Base-by-base conservation (phyloP, 805 yeast genomes). In the Candida koratica region DNA sequence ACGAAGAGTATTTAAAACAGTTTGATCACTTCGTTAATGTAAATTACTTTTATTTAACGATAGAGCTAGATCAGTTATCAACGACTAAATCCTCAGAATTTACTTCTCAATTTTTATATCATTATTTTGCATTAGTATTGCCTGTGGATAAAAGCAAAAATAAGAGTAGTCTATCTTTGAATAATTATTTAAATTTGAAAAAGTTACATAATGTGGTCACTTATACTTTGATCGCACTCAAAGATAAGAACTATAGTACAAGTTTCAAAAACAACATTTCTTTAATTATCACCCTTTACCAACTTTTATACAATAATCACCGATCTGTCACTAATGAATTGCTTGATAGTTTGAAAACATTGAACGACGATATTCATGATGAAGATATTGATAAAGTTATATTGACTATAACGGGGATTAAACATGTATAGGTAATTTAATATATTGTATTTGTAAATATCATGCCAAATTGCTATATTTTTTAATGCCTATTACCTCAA, bases 61-160 rank as follows among this genome's bases (percentile, higher is more conserved):
- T 65, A 16, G 72, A 67, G 45, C 43, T 67, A 17, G 71, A 67
- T 47, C 70, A 64, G 45, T 39, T 64, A 2, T 59, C 67, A 7
- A 39, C 57, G 4, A 57, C 61, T 12, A 64, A 66, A 38, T 57
- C 63, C 34, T 56, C 56, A 31, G 71, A 66, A 42, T 65, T 65
- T 44, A 58, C 69, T 6, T 51, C 64, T 12, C 71, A 67, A 40
- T 67, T 65, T 40, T 49, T 67, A 27, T 60, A 65, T 16, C 62
- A 61, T 43, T 61, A 64, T 9, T 66, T 64, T 41, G 51, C 65
- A 10, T 54, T 67, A 32, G 18, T 38, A 3, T 43, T 67, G 20
- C 39, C 52, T 9, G 30, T 25, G 14, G 32, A 38, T 17, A 53
- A 55, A 3, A 36, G 37, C 12, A 47, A 44, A 17, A 48, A 44